Conservation (phyloP, 2,329 filamentous ascomycete genomes). For the Ceratocystis destructans region DNA sequence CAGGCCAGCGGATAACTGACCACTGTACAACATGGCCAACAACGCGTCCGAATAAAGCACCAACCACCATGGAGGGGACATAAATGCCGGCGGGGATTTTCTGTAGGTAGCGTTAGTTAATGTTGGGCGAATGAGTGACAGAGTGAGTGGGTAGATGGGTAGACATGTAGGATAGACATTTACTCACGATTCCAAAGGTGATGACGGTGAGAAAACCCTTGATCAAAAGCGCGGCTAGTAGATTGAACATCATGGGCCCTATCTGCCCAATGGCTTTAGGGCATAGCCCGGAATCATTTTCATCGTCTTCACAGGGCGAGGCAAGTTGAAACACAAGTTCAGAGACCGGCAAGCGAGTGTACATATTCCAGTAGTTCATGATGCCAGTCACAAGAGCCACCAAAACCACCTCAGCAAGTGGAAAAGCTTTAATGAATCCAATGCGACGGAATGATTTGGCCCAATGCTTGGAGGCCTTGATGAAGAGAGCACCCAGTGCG, state of each 20-base stretch:
- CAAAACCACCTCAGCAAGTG: slow-evolving; percentile 73
- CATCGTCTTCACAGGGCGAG: slow-evolving; percentile 66
- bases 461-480: slow-evolving; percentile 88
- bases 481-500: slow-evolving; percentile 76
- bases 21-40: slow-evolving; percentile 79
- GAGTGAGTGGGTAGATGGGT: too few species aligned
- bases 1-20: slow-evolving; percentile 58
- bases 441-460: slow-evolving; percentile 78
- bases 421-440: slow-evolving; percentile 63
- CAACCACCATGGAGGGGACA: slow-evolving; percentile 96
- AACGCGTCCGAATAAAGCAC: slow-evolving; percentile 77
- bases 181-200: slow-evolving; percentile 71
- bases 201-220: slow-evolving; percentile 80
- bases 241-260: slow-evolving; percentile 55
- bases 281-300: slow-evolving; percentile 56
- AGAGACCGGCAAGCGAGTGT: slow-evolving; percentile 78
- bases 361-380: slow-evolving; percentile 82
- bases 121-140: not conserved
- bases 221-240: slow-evolving; percentile 70
- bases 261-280: slow-evolving; percentile 61
- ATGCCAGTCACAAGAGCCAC: slow-evolving; percentile 77
- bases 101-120: slow-evolving; percentile 25
- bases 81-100: slow-evolving; percentile 97
- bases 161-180: too few species aligned
- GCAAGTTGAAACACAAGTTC: slow-evolving; percentile 84